These are phyloP conservation scores for Zopfochytrium polystomum DNA, from an alignment of 371 early-diverging fungal species.

Conservation along the genomic window DNA sequence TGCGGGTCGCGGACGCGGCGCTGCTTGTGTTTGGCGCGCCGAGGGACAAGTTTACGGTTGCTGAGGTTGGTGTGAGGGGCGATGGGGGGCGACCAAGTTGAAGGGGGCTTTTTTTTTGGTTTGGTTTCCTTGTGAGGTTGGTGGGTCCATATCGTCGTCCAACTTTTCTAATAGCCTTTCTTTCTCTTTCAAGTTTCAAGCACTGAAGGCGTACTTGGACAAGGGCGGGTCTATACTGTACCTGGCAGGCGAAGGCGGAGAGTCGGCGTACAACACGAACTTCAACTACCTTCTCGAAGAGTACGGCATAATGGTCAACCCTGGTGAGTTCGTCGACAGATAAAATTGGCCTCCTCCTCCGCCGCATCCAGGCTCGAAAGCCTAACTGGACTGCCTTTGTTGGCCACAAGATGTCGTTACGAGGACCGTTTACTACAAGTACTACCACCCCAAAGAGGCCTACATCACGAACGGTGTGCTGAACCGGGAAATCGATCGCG, in stretches of 20 bases:
- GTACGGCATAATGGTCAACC: constrained; percentile 54
- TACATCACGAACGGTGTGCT: constrained; percentile 52
- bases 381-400: background rate
- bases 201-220: constrained; percentile 51
- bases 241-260: constrained; percentile 54
- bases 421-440: constrained; percentile 54
- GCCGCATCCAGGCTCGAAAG: background rate
- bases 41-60: constrained; percentile 51
- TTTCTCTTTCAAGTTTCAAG: constrained; percentile 42
- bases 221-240: constrained; percentile 56
- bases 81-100: no score
- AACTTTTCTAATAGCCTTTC: background rate
- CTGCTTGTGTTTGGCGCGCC: constrained; percentile 54
- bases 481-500: constrained; percentile 54
- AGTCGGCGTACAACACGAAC: constrained; percentile 49
- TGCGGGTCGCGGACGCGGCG: constrained; percentile 42
- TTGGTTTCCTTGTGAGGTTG: no score
- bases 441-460: constrained; percentile 59
- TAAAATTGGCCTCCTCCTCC: no score
- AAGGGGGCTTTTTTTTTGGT: no score
- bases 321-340: constrained; percentile 34
- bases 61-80: constrained; percentile 51
- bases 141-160: no score
- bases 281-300: constrained; percentile 62
- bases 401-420: constrained; percentile 43